Conservation (phyloP, 345 rosid genomes). For the Euphorbia lathyris region DNA sequence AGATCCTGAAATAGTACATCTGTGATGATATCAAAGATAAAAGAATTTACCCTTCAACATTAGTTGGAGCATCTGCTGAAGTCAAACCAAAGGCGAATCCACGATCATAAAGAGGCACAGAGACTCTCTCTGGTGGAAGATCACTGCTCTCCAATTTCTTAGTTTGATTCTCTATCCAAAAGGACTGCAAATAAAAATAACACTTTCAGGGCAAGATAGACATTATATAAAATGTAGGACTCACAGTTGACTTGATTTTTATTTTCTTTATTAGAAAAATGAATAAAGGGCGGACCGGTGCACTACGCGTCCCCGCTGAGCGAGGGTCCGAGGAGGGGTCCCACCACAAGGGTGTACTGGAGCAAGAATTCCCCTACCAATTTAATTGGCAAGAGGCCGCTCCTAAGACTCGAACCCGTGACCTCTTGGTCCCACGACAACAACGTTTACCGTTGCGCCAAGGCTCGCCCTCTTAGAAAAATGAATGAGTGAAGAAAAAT, state of each 20-base stretch:
- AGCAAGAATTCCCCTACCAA: too few species aligned
- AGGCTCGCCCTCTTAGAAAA: too few species aligned
- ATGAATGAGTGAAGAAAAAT: background rate
- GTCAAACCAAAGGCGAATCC: constrained; percentile 76
- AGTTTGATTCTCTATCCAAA: constrained; percentile 74
- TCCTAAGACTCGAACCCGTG: too few species aligned
- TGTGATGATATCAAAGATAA: background rate
- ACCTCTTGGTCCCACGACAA: too few species aligned
- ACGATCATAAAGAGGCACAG: constrained; percentile 88
- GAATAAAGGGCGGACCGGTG: too few species aligned
- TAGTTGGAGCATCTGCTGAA: constrained; percentile 55
- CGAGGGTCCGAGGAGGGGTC: too few species aligned
- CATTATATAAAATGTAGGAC: background rate
- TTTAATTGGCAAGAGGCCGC: too few species aligned
- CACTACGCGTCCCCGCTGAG: too few species aligned
- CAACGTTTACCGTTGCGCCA: too few species aligned
- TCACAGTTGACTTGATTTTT: background rate
- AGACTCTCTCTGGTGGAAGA: constrained; percentile 44
- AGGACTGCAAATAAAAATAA: constrained; percentile 60
- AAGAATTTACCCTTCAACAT: constrained; percentile 59
- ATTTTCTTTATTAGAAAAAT: background rate
- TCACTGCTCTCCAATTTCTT: constrained; percentile 31
- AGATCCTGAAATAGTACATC: background rate
- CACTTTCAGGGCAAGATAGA: background rate
- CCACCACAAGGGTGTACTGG: too few species aligned